These are phyloP conservation scores for Neofusicoccum ribis DNA, from an alignment of 2,329 filamentous ascomycete species.

Conservation along the genomic window DNA sequence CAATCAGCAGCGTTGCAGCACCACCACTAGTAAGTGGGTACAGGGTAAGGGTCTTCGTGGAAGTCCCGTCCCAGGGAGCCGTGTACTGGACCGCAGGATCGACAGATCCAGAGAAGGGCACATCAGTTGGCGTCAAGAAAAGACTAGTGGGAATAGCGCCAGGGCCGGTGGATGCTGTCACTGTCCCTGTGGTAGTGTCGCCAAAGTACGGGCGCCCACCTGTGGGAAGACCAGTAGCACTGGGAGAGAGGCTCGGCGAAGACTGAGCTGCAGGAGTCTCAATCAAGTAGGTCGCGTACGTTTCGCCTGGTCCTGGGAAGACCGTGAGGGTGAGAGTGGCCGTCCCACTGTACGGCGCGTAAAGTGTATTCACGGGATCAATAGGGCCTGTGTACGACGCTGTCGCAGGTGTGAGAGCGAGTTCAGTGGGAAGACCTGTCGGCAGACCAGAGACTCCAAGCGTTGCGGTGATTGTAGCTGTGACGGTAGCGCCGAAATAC, in stretches of 20 bases:
- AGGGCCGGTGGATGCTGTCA: background rate
- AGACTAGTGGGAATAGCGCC: background rate
- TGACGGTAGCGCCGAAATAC: background rate
- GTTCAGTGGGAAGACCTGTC: background rate
- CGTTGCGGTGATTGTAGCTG: background rate
- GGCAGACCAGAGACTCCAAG: background rate
- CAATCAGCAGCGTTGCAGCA: background rate
- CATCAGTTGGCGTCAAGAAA: background rate
- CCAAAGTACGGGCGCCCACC: background rate
- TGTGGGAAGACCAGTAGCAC: background rate
- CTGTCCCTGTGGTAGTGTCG: background rate
- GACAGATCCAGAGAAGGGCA: background rate
- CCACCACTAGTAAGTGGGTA: background rate
- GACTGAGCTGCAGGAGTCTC: background rate
- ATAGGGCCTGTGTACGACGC: background rate
- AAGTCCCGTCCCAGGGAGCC: background rate
- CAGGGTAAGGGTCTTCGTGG: background rate
- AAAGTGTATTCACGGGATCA: background rate
- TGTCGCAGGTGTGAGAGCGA: background rate
- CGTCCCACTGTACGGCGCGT: background rate
- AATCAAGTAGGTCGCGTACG: background rate
- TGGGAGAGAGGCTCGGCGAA: background rate
- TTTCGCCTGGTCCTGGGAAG: background rate
- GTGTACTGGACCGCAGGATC: background rate
- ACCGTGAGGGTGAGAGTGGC: background rate